A percentile compares a stretch with the other conserved stretches of the same genome.
Evolutionary conservation across 192 early-diverging fungal species (phyloP).

Genomic region (Umbelopsis isabellina): DNA sequence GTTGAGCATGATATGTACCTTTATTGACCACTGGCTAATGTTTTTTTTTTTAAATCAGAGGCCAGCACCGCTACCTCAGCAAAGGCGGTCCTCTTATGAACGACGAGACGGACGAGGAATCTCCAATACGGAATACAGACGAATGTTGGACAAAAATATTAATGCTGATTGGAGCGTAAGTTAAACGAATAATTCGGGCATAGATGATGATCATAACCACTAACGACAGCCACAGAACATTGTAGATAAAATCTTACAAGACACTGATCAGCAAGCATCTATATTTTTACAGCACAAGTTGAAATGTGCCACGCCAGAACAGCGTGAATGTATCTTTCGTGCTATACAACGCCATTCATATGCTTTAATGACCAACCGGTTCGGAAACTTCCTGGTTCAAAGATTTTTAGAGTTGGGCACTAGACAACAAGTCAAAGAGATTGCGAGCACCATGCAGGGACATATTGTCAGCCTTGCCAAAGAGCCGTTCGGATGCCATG

Average conservation of each 20-base stretch:
- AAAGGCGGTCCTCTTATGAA: slow-evolving; percentile 23
- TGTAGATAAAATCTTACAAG: slow-evolving; percentile 70
- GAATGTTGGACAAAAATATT: slow-evolving; percentile 33
- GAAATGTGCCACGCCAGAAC: slow-evolving; percentile 53
- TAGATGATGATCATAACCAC: slow-evolving; percentile 24
- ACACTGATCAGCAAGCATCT: slow-evolving; percentile 76
- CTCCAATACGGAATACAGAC: slow-evolving; percentile 10
- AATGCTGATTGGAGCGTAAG: slow-evolving; percentile 43
- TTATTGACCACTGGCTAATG: not conserved
- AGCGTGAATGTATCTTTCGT: slow-evolving; percentile 62
- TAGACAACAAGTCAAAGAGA: slow-evolving; percentile 54
- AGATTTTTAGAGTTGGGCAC: slow-evolving; percentile 67
- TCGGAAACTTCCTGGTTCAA: slow-evolving; percentile 81
- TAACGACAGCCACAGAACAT: slow-evolving; percentile 46
- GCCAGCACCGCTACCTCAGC: not conserved
- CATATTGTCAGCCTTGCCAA: slow-evolving; percentile 64
- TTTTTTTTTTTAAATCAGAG: slow-evolving; percentile 19
- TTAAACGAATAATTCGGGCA: slow-evolving; percentile 15
- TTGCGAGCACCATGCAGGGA: slow-evolving; percentile 64
- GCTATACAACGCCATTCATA: slow-evolving; percentile 60
- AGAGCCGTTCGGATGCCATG: slow-evolving; percentile 81
- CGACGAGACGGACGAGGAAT: slow-evolving; percentile 16
- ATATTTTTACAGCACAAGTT: slow-evolving; percentile 73
- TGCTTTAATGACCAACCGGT: slow-evolving; percentile 70
- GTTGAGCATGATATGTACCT: not conserved